Conservation (phyloP, 768 basidiomycete genomes). For the Boletus subparvulus region DNA sequence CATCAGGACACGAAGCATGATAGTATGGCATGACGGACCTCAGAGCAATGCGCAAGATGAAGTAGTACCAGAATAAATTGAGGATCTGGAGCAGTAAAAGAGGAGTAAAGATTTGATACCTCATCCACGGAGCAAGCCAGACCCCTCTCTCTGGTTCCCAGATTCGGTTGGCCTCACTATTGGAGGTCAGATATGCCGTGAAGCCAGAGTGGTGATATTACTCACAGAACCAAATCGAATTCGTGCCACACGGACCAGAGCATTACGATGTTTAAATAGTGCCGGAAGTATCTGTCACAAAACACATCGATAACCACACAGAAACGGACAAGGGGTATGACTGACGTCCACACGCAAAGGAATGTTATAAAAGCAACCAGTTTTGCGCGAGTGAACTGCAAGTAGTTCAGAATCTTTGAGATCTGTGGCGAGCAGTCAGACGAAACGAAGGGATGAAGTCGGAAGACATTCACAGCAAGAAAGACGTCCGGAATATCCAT, state of each 20-base stretch:
- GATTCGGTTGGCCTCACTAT: slow-evolving; percentile 51
- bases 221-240: slow-evolving; percentile 73
- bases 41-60: slow-evolving; percentile 74
- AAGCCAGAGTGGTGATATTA: slow-evolving; percentile 10
- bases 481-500: slow-evolving; percentile 96
- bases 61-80: slow-evolving; percentile 92
- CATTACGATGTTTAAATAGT: slow-evolving; percentile 84
- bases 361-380: slow-evolving; percentile 63
- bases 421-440: slow-evolving; percentile 43
- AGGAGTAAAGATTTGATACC: slow-evolving; percentile 75
- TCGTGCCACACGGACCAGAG: slow-evolving; percentile 86
- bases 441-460: not conserved
- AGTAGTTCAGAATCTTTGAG: slow-evolving; percentile 87
- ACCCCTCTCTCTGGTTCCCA: slow-evolving; percentile 64
- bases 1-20: slow-evolving; percentile 7
- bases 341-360: slow-evolving; percentile 78
- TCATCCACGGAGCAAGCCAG: slow-evolving; percentile 78
- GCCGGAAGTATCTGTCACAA: slow-evolving; percentile 79
- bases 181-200: slow-evolving; percentile 1
- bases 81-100: slow-evolving; percentile 74
- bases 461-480: slow-evolving; percentile 61
- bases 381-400: slow-evolving; percentile 65
- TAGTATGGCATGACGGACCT: slow-evolving; percentile 48
- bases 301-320: not conserved
- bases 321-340: slow-evolving; percentile 10